These are phyloP conservation scores for Rhizophagus prolifer DNA, from an alignment of 192 early-diverging fungal genomes.

Conservation along the genomic window DNA sequence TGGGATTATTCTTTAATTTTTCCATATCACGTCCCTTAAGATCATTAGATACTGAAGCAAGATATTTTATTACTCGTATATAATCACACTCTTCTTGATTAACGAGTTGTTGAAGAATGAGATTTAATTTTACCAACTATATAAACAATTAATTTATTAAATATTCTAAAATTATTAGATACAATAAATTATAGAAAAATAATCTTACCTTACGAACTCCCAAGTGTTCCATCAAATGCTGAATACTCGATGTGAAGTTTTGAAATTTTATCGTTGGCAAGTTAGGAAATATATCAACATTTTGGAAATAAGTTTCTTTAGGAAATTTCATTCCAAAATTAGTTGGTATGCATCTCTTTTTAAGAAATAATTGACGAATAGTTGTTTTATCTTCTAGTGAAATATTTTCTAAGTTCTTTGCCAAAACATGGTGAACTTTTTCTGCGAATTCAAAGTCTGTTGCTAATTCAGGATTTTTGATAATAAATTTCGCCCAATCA, in stretches of 20 bases:
- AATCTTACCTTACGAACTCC: conserved; percentile 69
- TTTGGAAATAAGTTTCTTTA: conserved; percentile 71
- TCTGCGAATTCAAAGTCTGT: conserved; percentile 62
- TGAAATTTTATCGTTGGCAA: conserved; percentile 68
- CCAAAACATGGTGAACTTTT: conserved; percentile 57
- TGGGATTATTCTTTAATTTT: conserved; percentile 57
- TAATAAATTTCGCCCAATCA: neutral
- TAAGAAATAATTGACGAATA: conserved; percentile 33
- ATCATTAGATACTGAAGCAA: conserved; percentile 64
- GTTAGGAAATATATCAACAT: conserved; percentile 79
- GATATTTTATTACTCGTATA: conserved; percentile 76
- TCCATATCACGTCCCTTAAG: conserved; percentile 59
- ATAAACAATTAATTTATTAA: neutral
- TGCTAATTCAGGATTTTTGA: conserved; percentile 22
- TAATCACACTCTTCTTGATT: conserved; percentile 80
- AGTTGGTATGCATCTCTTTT: conserved; percentile 70
- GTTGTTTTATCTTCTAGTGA: conserved; percentile 35
- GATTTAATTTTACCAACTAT: conserved; percentile 76
- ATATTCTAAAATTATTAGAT: no score
- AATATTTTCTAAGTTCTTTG: conserved; percentile 43
- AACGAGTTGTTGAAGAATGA: conserved; percentile 77
- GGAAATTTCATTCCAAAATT: conserved; percentile 65
- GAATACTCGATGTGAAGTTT: conserved; percentile 54
- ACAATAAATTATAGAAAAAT: no score
- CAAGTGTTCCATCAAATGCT: conserved; percentile 45